Evolutionary conservation across 352 stramenopile genomes (phyloP), one percentile per base, ranked within the genome.

Genomic region (Globisporangium paroecandrum): DNA sequence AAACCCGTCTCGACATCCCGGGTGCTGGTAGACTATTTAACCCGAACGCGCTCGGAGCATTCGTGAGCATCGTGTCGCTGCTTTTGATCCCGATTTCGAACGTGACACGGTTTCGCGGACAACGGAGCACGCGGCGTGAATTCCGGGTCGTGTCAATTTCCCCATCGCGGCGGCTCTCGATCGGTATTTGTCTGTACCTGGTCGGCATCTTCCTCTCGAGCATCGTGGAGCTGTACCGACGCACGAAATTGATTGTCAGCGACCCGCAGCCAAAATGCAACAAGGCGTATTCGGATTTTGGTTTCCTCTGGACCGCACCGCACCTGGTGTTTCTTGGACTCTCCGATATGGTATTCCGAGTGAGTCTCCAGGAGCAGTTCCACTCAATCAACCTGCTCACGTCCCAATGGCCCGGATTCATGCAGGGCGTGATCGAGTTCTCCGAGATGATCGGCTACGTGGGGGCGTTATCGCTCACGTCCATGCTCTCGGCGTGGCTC

Each of bases 181-280:
- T 89, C 51, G 79, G 75, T 0, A 79, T 84, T 58, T 71, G 86
- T 34, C 66, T 89, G 18, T 89, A 83, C 27, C 74, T 92, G 20
- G n/a, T 87, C 22, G 73, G 78, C 8, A 63, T 93, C 32, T 95
- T 95, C 65, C 60, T 93, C 38, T 81, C 83, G 10, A 90, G 87
- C 61, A 75, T 95, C 46, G 76, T 91, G 15, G 85, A 93, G 71
- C 75, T 95, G 0, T 95, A 95, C 55, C 83, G 87, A 1, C 83
- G 87, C 22, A 82, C 79, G 38, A 61, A 72, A 32, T 61, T 24
- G 15, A 62, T 77, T 1, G 60, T 65, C 18, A 54, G 67, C n/a
- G 63, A 64, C 5, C 38, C 62, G 34, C 41, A 73, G 12, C 59
- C 63, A 22, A 65, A 69, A 36, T 84, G 77, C 64, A 57, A 25